Percentiles rank a stretch among this genome's conserved stretches.
Conservation (phyloP, 2,329 filamentous ascomycete genomes). For the Aspergillus phoenicis region DNA sequence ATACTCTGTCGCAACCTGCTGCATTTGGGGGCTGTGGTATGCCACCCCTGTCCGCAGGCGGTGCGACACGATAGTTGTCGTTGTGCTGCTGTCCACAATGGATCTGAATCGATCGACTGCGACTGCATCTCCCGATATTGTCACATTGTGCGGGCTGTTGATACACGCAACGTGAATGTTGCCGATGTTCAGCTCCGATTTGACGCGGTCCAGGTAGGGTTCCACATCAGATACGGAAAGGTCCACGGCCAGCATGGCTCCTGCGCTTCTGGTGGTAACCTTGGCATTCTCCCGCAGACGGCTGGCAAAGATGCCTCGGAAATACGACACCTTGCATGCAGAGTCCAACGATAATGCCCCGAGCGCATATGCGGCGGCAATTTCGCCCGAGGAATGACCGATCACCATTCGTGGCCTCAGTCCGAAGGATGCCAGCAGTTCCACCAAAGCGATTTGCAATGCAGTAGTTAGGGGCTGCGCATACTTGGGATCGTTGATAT, state of each 20-base stretch:
- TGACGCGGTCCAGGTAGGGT: background rate
- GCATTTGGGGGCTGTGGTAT: background rate
- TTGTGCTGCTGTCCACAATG: background rate
- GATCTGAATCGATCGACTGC: background rate
- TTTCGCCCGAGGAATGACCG: conserved; percentile 14
- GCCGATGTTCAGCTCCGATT: background rate
- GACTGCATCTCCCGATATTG: background rate
- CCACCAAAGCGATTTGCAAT: conserved; percentile 10
- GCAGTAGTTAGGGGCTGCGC: conserved; percentile 8
- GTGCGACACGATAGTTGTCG: background rate
- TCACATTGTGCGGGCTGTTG: conserved; percentile 7
- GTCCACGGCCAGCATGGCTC: conserved; percentile 9
- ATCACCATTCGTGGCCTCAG: background rate
- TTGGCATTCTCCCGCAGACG: background rate
- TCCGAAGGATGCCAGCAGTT: background rate
- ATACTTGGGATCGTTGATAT: background rate
- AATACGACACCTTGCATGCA: conserved; percentile 5
- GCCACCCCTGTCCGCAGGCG: background rate
- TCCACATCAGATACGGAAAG: background rate
- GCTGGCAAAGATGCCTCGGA: background rate
- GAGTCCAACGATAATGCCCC: background rate
- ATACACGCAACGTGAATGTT: conserved; percentile 3
- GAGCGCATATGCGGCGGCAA: conserved; percentile 4
- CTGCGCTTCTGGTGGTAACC: background rate
- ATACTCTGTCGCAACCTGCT: background rate